Evolutionary conservation across 208 protist species (phyloP).

Genomic region (Naegleria gruberi): DNA sequence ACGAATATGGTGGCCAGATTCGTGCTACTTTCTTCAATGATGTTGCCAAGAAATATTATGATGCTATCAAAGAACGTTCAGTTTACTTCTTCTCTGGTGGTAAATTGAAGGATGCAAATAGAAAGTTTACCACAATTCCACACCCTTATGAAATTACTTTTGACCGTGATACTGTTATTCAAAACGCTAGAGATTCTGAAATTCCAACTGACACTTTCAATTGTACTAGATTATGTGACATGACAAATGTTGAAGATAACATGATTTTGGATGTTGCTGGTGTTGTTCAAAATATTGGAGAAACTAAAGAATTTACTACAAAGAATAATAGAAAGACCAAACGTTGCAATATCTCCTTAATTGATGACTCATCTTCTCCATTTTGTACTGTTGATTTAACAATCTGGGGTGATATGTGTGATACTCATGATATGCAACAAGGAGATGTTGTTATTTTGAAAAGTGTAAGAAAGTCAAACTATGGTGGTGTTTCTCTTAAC

Average conservation of each 20-base stretch:
- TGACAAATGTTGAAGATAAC: not conserved
- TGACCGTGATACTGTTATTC: not conserved
- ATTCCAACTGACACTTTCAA: not conserved
- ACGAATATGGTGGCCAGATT: not conserved
- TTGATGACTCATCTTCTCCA: not conserved
- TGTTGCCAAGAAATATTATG: not conserved
- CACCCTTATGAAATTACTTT: conserved; percentile 11
- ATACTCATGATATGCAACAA: not conserved
- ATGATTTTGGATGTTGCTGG: not conserved
- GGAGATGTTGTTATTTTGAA: not conserved
- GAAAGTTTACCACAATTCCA: not conserved
- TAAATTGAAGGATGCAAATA: not conserved
- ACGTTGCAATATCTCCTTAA: not conserved
- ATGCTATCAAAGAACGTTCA: not conserved
- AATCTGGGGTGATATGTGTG: not conserved
- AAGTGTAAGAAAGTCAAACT: not conserved
- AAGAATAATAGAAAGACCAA: not conserved
- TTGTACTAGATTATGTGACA: not conserved
- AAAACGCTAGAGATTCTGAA: not conserved
- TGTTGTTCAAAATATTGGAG: not conserved
- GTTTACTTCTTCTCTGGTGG: not conserved
- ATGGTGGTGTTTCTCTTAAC: not conserved
- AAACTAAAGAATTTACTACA: not conserved
- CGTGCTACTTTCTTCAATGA: not conserved
- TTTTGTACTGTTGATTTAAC: not conserved